These are phyloP conservation scores for Mucor piriformis DNA, from an alignment of 371 early-diverging fungal species.

Conservation along the genomic window DNA sequence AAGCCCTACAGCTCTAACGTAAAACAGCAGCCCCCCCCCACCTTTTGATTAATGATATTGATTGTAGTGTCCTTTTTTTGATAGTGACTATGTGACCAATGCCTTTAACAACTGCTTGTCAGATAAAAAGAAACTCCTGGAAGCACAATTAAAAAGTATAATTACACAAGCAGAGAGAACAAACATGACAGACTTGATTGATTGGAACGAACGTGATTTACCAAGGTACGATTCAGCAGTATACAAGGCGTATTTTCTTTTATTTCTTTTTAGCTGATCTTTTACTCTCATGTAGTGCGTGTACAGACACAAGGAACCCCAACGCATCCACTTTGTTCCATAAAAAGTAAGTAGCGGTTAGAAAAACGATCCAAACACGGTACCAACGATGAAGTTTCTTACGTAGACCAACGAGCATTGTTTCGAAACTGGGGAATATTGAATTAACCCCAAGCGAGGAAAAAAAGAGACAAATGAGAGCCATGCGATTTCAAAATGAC, in stretches of 20 bases:
- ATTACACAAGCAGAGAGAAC: constrained; percentile 40
- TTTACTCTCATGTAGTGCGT: constrained; percentile 8
- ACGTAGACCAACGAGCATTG: neutral
- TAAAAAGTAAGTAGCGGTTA: constrained; percentile 1
- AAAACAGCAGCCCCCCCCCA: neutral
- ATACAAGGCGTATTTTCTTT: neutral
- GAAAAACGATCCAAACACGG: neutral
- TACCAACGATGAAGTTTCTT: no score
- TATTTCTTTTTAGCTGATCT: neutral
- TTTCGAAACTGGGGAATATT: constrained; percentile 18
- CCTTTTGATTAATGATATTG: neutral
- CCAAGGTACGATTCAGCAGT: no score
- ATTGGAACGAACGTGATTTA: constrained; percentile 73
- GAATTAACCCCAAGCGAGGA: constrained; percentile 21
- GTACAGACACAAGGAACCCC: constrained; percentile 17
- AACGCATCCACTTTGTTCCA: constrained; percentile 4
- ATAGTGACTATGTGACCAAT: constrained; percentile 54
- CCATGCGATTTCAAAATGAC: constrained; percentile 28
- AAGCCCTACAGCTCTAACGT: neutral
- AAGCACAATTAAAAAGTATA: constrained; percentile 49
- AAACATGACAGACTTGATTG: constrained; percentile 64
- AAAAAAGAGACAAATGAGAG: constrained; percentile 18
- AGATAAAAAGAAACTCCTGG: constrained; percentile 44
- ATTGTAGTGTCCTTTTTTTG: neutral
- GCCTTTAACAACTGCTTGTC: constrained; percentile 45